Base-by-base conservation (phyloP, 2,329 filamentous ascomycete species). In the Calonectria pseudoreteaudii region DNA sequence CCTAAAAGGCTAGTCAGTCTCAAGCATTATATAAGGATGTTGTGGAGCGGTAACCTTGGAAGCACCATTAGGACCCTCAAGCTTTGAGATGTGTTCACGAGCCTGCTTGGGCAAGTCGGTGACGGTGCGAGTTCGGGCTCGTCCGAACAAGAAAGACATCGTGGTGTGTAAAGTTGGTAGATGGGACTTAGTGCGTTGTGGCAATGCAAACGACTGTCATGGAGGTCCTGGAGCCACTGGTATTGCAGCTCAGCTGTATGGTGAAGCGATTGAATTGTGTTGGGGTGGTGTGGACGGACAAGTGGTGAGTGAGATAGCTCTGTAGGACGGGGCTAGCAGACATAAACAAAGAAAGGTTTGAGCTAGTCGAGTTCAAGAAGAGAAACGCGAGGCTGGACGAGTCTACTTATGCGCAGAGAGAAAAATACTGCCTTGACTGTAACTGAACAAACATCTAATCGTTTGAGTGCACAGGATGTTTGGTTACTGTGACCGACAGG, bases 101-200 rank as follows among this genome's bases (percentile, higher is more conserved):
- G 90, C 90, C 81, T 91, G 90, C 79, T 88, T 89, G 71, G 89
- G 86, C 52, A 91, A 84, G 79, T 91, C 90, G 60, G 87, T 85
- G 30, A 88, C 87, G 70, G 89, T 87, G 77, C 89, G 86, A 76
- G 88, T 86, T 74, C 88, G 85, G 69, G 86, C 86, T 80, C 90
- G 86, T 72, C 88, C 88, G 76, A 91, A 91, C 62, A 91, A 83
- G 80, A 91, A 91, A 38, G 90, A 90, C 88, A 90, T 90, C 60
- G 53, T 66, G 69, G 49, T 60, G 65, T 71, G 68, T 56, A 41
- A 47, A 23, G 58, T 50, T 49, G 53, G 7, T 38, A 26, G 16
- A 30, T 30, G 56, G 23, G 20, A 41, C 14, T 13, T 14, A 18
- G 16, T 36, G 56, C 20, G 23, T 26, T 16, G 23, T 16, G 23